Evolutionary conservation across 352 stramenopile genomes (phyloP), one percentile per base, ranked within the genome.

Genomic region (Globisporangium heterothallicum): DNA sequence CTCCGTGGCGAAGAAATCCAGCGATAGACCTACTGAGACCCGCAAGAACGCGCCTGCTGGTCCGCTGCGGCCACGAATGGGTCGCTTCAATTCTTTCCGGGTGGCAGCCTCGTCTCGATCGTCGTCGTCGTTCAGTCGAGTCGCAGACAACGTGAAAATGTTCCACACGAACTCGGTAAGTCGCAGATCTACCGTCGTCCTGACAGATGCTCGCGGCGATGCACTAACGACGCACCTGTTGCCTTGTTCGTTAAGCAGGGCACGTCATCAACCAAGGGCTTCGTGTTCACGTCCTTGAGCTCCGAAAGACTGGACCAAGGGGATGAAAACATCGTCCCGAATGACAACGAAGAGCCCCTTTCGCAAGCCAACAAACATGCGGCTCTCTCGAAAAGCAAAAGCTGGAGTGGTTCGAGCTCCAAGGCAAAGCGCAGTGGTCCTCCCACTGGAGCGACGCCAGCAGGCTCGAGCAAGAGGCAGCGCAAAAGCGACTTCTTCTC

Each of bases 261-360:
- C 13, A 38, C 59, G 6, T 26, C 72, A 7, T 70, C 69, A 0
- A 22, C 51, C 45, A 92, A 92, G 45, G 77, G 76, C 5, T 92
- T 92, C 54, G 77, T 92, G 6, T 92, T 92, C 57, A 89, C 79
- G 2, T 83, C 78, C 0, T 82, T 84, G 25, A 78, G 64, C 42
- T 70, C 68, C 0, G 70, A 86, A 43, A 70, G 70, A 19, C 42
- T 49, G 12, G 54, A 78, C 10, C 59, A 74, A 19, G 46, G 32
- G n/a, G 63, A 82, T 14, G 72, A 80, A 30, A 71, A 68, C 26
- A 57, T 52, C 4, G 64, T 53, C 26, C 59, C 63, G 9, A 57
- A 51, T 10, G 47, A 65, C 16, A 59, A 74, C 26, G 59, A 75
- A 18, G 29, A 49, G 8, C 27, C 60, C 35, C 26, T 44, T 3